phyloP scores from a whole-genome alignment of 805 yeast species.

The Candida rishiriensis region DNA sequence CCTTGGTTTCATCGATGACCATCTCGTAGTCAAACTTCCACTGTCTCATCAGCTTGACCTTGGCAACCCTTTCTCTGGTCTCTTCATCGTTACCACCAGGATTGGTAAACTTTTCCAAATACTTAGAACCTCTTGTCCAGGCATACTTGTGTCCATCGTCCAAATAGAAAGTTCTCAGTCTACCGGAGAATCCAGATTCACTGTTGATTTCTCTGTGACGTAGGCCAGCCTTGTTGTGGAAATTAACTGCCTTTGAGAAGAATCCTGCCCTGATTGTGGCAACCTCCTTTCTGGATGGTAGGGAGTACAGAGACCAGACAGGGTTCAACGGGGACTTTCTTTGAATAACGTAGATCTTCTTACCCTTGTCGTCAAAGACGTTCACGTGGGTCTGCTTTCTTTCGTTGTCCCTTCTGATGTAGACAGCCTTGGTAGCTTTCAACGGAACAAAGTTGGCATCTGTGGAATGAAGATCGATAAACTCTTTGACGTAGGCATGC shows the following conservation, averaged over 20 bases:
- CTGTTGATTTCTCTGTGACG: constrained; percentile 40
- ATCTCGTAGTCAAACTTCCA: constrained; percentile 58
- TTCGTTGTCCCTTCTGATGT: constrained; percentile 46
- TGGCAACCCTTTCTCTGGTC: constrained; percentile 47
- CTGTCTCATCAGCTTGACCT: constrained; percentile 52
- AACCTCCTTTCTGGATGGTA: constrained; percentile 42
- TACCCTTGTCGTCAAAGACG: constrained; percentile 42
- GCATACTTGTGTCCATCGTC: constrained; percentile 50
- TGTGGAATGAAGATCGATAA: constrained; percentile 35
- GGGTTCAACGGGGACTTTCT: constrained; percentile 43
- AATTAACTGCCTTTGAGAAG: constrained; percentile 40
- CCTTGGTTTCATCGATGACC: constrained; percentile 41
- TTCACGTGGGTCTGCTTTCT: constrained; percentile 42
- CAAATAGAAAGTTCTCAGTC: constrained; percentile 43
- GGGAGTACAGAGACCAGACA: constrained; percentile 46
- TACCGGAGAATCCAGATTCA: constrained; percentile 36
- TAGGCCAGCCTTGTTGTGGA: constrained; percentile 42
- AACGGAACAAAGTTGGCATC: constrained; percentile 40
- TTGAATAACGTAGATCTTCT: constrained; percentile 46
- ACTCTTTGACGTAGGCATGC: constrained; percentile 35
- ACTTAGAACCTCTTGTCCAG: constrained; percentile 52
- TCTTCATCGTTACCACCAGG: constrained; percentile 58
- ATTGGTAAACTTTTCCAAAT: constrained; percentile 47
- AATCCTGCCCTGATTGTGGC: constrained; percentile 50
- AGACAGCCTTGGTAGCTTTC: constrained; percentile 36